Percentiles rank a stretch among this genome's conserved stretches.
Evolutionary conservation across 768 basidiomycete species (phyloP).

Genomic region (Suillus decipiens): DNA sequence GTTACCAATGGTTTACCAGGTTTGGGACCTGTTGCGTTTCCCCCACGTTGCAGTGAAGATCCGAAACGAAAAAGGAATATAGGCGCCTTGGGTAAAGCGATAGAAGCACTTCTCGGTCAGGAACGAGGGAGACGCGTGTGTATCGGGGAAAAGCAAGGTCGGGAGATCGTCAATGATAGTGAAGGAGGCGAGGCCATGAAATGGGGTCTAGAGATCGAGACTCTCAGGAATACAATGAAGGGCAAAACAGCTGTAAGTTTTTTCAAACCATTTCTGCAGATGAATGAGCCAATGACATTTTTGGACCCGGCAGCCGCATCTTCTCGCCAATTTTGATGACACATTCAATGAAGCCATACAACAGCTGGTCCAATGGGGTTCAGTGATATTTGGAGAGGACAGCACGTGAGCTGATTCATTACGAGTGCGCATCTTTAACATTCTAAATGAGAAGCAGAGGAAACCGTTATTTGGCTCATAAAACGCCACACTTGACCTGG

Average conservation of each 20-base stretch:
- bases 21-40: conserved; percentile 74
- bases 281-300: conserved; percentile 18
- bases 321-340: conserved; percentile 64
- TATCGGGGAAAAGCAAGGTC: conserved; percentile 43
- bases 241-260: conserved; percentile 54
- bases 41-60: conserved; percentile 77
- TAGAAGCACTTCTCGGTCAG: conserved; percentile 63
- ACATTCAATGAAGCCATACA: conserved; percentile 80
- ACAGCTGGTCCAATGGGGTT: conserved; percentile 73
- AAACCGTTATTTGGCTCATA: conserved; percentile 73
- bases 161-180: conserved; percentile 35
- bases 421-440: conserved; percentile 19
- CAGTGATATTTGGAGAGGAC: conserved; percentile 67
- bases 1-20: conserved; percentile 71
- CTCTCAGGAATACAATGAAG: conserved; percentile 58
- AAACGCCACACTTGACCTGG: conserved; percentile 65
- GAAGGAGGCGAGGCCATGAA: conserved; percentile 72
- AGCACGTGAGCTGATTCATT: conserved; percentile 51
- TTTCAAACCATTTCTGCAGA: conserved; percentile 13
- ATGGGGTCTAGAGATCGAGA: conserved; percentile 71
- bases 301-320: conserved; percentile 46
- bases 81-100: conserved; percentile 70
- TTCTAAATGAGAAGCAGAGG: conserved; percentile 48
- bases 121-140: conserved; percentile 70
- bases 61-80: conserved; percentile 73